Conservation (phyloP, 345 rosid genomes). For the Eucalyptus caleyi region DNA sequence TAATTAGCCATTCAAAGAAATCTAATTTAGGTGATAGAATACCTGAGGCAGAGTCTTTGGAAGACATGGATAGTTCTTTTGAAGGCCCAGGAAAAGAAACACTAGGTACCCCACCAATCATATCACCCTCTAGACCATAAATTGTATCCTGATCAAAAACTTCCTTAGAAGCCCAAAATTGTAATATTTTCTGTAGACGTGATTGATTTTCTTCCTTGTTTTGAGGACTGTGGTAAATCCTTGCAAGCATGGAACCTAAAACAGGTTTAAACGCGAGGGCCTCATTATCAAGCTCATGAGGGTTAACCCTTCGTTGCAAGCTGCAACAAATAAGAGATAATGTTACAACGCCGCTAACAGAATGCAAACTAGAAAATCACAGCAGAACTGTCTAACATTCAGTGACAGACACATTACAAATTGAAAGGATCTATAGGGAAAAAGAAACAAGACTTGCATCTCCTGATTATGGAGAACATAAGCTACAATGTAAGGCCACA, state of each 20-base stretch:
- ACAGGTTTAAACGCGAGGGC: conserved; percentile 90
- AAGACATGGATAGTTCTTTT: conserved; percentile 29
- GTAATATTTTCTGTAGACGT: conserved; percentile 82
- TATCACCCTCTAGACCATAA: conserved; percentile 70
- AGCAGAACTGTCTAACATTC: not conserved
- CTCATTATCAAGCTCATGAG: conserved; percentile 75
- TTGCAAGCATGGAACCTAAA: conserved; percentile 86
- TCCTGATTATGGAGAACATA: not conserved
- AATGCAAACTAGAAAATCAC: not conserved
- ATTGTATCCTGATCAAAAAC: conserved; percentile 86
- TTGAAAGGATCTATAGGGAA: not conserved
- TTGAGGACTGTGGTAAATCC: conserved; percentile 72
- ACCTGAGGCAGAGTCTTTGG: conserved; percentile 32
- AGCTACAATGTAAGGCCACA: not conserved
- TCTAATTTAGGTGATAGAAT: not conserved
- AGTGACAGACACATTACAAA: not conserved
- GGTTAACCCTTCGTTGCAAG: conserved; percentile 80
- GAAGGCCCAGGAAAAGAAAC: conserved; percentile 42
- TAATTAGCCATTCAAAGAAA: not conserved
- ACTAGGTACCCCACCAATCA: conserved; percentile 57
- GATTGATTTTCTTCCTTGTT: conserved; percentile 84
- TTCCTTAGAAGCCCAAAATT: conserved; percentile 94
- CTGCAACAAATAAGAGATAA: conserved; percentile 16
- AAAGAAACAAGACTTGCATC: not conserved
- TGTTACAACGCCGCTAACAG: not conserved